Evolutionary conservation across 1,284 basidiomycete genomes (phyloP).

Genomic region (Filobasidium uniguttulatum): DNA sequence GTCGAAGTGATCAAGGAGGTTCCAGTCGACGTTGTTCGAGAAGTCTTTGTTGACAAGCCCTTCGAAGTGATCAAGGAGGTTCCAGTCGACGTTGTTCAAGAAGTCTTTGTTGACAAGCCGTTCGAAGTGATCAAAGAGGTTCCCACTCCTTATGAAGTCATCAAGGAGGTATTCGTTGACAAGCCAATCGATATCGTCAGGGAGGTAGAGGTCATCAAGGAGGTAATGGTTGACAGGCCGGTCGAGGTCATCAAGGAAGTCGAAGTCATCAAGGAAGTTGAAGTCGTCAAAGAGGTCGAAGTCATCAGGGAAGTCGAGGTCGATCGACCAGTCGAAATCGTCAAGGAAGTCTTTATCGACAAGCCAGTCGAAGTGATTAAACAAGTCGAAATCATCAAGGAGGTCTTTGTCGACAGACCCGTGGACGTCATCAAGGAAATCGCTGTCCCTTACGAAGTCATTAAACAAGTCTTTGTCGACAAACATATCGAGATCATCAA

Average conservation of each 20-base stretch:
- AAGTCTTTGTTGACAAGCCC: slow-evolving; percentile 15
- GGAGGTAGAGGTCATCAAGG: slow-evolving; percentile 23
- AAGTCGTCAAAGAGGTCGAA: slow-evolving; percentile 25
- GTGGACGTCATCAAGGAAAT: slow-evolving; percentile 16
- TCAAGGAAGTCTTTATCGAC: slow-evolving; percentile 22
- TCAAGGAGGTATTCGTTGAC: slow-evolving; percentile 15
- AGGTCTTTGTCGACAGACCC: slow-evolving; percentile 21
- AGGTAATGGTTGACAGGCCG: slow-evolving; percentile 18
- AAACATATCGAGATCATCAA: slow-evolving; percentile 25
- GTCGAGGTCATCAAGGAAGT: slow-evolving; percentile 17
- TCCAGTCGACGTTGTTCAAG: slow-evolving; percentile 19
- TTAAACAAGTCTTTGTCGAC: slow-evolving; percentile 21
- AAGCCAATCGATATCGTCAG: slow-evolving; percentile 18
- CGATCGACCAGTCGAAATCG: slow-evolving; percentile 23
- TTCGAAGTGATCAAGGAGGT: slow-evolving; percentile 36
- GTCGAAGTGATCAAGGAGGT: slow-evolving; percentile 18
- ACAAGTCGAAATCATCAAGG: slow-evolving; percentile 15
- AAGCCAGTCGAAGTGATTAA: slow-evolving; percentile 24
- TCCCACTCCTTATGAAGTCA: slow-evolving; percentile 17
- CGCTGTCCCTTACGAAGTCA: slow-evolving; percentile 27
- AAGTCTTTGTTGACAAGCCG: slow-evolving; percentile 26
- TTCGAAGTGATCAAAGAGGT: slow-evolving; percentile 23
- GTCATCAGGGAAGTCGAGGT: slow-evolving; percentile 18
- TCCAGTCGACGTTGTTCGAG: slow-evolving; percentile 15
- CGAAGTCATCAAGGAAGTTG: slow-evolving; percentile 12